Evolutionary conservation across 2,329 filamentous ascomycete species (phyloP), one percentile per base, ranked within the genome.

Genomic region (Arachnomyces sp.): DNA sequence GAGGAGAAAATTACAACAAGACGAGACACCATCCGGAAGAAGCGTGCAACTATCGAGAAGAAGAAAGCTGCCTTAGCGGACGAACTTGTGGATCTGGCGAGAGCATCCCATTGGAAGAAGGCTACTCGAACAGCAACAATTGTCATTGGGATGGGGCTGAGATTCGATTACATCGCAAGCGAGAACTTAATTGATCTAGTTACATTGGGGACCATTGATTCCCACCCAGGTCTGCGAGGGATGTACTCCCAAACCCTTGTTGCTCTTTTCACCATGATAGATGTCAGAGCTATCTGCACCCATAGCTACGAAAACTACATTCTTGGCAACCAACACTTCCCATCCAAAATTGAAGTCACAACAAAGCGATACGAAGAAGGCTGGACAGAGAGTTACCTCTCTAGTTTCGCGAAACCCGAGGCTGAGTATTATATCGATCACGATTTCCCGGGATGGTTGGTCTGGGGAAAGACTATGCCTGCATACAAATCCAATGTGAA

Each of bases 391-490:
- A 76, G 81, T 16, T 94, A 87, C 55, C 71, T 98, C 1, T 74
- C 79, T 2, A 75, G 78, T 15, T 98, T 98, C 59, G 80, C 81
- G 7, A 74, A 84, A 35, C 80, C 83, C 4, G 81, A 80, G 25
- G 82, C 86, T 0, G 81, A 94, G 47, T 95, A 93, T 60, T 93
- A 89, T 59, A 80, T 96, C 34, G 92, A 98, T 57, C 77, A 80
- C 40, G 90, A 96, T 57, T 85, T 93, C 57, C 87, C 90, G 3
- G 92, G 92, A 25, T 98, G 93, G 93, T 74, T 98, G 13, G 88
- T 94, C 1, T 98, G 92, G 92, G 84, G 84, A 38, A 86, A 92
- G 62, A 79, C 75, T 25, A 90, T 96, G 71, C 81, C 80, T 11
- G 92, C 83, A 0, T 88, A 82, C 60, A 78, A 80, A 45, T 79